Evolutionary conservation across 2,329 filamentous ascomycete genomes (phyloP).

Genomic region (Aspergillus udagawae): DNA sequence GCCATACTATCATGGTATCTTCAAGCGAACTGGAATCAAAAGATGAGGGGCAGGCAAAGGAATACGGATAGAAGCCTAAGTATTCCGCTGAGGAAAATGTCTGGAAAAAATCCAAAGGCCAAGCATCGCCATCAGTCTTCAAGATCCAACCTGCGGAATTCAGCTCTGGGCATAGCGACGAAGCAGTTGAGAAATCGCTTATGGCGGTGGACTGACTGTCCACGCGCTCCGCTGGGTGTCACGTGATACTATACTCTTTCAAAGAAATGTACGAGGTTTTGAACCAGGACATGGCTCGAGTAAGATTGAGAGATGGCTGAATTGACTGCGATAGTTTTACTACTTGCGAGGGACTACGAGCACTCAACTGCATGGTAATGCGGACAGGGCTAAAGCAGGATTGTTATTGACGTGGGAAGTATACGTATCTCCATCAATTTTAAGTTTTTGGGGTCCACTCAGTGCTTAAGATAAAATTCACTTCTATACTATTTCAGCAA

Average conservation of each 20-base stretch:
- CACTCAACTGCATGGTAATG: not conserved
- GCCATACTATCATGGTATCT: not conserved
- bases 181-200: not conserved
- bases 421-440: not conserved
- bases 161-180: not conserved
- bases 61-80: not conserved
- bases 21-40: not conserved
- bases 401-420: not conserved
- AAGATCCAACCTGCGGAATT: not conserved
- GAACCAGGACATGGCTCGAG: not conserved
- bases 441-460: not conserved
- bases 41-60: not conserved
- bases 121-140: not conserved
- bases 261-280: not conserved
- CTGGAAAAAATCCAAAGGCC: not conserved
- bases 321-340: not conserved
- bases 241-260: not conserved
- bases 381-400: not conserved
- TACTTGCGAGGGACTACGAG: not conserved
- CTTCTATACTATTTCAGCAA: not conserved
- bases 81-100: not conserved
- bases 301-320: not conserved
- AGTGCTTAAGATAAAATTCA: not conserved
- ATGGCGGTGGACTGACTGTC: not conserved
- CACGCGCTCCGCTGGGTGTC: not conserved